Evolutionary conservation across 2,329 filamentous ascomycete genomes (phyloP), one percentile per base, ranked within the genome.

Genomic region (Xylariomycetidae sp.): DNA sequence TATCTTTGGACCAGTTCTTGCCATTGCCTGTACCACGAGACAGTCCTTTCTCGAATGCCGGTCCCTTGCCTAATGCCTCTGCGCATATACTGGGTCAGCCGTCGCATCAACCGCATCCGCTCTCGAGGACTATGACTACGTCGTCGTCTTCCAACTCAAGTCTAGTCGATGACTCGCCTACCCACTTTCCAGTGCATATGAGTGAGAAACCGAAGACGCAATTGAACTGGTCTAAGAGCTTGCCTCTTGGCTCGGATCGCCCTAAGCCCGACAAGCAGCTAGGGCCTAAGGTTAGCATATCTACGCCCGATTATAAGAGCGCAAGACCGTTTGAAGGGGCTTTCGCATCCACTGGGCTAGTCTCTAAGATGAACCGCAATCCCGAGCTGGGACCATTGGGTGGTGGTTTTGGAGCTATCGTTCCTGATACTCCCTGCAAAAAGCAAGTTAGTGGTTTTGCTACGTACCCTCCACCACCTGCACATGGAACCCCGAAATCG

Each of bases 391-490:
- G 68, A 58, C 44, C 62, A 67, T 53, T 62, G 65, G 45, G 61
- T 58, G 72, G 59, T 80, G 82, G 54, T 66, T 77, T 51, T 19
- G 46, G 46, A 16, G 44, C 37, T 14, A 73, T 76, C 18, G 89
- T 94, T 70, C 90, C 92, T 1, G 92, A 97, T 55, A 98, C 92
- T 2, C 92, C 92, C 1, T 97, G 92, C 63, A 98, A 97, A 67
- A 88, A 92, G 55, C 81, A 84, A 33, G 68, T 72, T 4, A 81
- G 78, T 46, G 65, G 82, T 37, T 77, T 89, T 62, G 71, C 84
- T 49, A 77, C 84, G 32, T 75, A 75, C 59, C 77, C 80, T 1
- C 74, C 71, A 2, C 67, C 67, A 1, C 66, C 68, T 10, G 35
- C 45, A 19, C 31, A 49, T 7, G 79, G 78, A 33, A 81, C 73